Base-by-base conservation (phyloP, 139 green algal species). In the Nannochloris sp. region DNA sequence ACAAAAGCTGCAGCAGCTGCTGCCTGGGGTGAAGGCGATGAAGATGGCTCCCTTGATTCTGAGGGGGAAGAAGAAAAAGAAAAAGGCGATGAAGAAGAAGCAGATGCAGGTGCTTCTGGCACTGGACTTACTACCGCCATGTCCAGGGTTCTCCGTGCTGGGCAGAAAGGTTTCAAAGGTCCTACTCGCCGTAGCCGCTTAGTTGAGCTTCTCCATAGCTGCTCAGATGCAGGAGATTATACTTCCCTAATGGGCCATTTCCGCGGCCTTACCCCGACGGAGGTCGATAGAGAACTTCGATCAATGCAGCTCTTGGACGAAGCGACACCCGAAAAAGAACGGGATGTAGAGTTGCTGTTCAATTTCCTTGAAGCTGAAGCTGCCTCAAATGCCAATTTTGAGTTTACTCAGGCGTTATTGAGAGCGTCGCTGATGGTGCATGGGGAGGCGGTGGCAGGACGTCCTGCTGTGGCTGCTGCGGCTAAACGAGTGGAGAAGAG, bases 201-300 rank as follows among this genome's bases (percentile, higher is more conserved):
- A 34, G 36, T 33, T 15, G 33, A 38, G 3, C 73, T 83, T 33
- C 64, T 91, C 33, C 72, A 44, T 42, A 27, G 7, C 42, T 71
- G 65, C 7, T 46, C 8, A 2, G 36, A 60, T 0, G 57, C 53
- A 0, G 76, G 68, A 2, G 73, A 82, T 36, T 92, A 66, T 42
- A 71, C 76, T 9, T 60, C 71, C 0, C 63, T 90, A 31, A 33
- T 89, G 8, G 70, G 58, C 4, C 23, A 71, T 25, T 42, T 90
- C 61, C 61, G 77, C 2, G 57, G 31, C 13, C 64, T 90, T 76
- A 64, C 57, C 10, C 82, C 85, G 4, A 57, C 68, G 3, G 67
- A 65, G 2, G 42, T 95, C 10, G 90, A 96, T 53, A 38, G 73
- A 8, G 80, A 95, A 77, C 62, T 96, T 36, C 74, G 80, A 4